Conservation (phyloP, 306 rosid species). For the Prunus padus region DNA sequence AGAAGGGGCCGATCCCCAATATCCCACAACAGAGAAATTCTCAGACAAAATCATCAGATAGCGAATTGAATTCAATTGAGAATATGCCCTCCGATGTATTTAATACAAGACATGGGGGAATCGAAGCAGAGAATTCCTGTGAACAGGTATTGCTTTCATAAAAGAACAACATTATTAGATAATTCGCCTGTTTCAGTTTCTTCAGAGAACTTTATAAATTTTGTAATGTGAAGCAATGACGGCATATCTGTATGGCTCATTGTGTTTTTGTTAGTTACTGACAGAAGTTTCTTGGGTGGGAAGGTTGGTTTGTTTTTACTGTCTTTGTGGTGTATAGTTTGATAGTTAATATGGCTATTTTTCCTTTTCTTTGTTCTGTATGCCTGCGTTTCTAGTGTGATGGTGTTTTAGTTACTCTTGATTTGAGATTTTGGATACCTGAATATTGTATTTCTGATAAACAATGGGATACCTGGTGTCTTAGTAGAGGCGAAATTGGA, state of each 20-base stretch:
- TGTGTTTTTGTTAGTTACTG: neutral
- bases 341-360: neutral
- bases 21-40: constrained; percentile 35
- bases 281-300: no score
- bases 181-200: neutral
- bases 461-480: neutral
- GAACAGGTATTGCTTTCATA: constrained; percentile 39
- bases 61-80: constrained; percentile 37
- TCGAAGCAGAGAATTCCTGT: constrained; percentile 35
- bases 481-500: neutral
- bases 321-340: neutral
- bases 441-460: neutral
- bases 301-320: neutral
- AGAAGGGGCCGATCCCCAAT: constrained; percentile 26
- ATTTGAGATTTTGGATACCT: no score
- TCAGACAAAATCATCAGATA: constrained; percentile 32
- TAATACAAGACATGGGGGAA: constrained; percentile 33
- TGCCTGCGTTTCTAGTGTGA: neutral
- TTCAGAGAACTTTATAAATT: neutral
- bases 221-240: neutral
- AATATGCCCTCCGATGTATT: constrained; percentile 34
- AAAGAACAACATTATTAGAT: neutral
- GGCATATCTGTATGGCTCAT: neutral
- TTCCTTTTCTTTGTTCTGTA: neutral
- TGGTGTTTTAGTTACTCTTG: neutral